These are phyloP conservation scores for Ochetophila trinervis DNA, from an alignment of 306 rosid species.

Conservation along the genomic window DNA sequence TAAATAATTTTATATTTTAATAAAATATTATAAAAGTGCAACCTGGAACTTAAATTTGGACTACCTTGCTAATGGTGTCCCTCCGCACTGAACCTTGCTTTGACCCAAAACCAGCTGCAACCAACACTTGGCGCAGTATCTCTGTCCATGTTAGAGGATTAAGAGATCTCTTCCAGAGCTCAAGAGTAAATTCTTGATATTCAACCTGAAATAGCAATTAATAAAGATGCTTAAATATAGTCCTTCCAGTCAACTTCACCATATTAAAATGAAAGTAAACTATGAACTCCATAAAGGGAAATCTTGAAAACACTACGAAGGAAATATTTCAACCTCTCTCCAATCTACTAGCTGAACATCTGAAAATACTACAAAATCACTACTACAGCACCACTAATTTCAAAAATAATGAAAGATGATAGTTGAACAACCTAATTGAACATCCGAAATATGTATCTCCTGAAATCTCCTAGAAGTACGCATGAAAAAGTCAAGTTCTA, in stretches of 20 bases:
- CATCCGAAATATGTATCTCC: no score
- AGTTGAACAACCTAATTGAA: no score
- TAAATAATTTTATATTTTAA: no score
- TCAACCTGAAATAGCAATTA: conserved; percentile 62
- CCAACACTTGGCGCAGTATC: conserved; percentile 83
- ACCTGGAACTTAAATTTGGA: conserved; percentile 7
- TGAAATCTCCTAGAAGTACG: no score
- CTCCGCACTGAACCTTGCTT: conserved; percentile 58
- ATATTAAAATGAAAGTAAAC: neutral
- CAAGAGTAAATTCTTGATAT: conserved; percentile 54
- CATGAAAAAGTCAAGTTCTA: no score
- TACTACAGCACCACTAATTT: no score
- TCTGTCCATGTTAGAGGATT: conserved; percentile 93
- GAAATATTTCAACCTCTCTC: no score
- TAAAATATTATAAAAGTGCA: neutral
- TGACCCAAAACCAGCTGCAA: conserved; percentile 93
- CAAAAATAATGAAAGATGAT: no score
- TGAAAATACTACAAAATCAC: no score
- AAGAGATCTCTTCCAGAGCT: conserved; percentile 71
- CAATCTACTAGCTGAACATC: no score
- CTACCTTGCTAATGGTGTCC: conserved; percentile 74
- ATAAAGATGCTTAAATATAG: conserved; percentile 16
- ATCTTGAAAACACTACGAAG: no score
- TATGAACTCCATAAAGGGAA: neutral
- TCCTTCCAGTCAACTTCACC: conserved; percentile 7